Base-by-base conservation (phyloP, 306 rosid species). In the Phaseolus lunatus region DNA sequence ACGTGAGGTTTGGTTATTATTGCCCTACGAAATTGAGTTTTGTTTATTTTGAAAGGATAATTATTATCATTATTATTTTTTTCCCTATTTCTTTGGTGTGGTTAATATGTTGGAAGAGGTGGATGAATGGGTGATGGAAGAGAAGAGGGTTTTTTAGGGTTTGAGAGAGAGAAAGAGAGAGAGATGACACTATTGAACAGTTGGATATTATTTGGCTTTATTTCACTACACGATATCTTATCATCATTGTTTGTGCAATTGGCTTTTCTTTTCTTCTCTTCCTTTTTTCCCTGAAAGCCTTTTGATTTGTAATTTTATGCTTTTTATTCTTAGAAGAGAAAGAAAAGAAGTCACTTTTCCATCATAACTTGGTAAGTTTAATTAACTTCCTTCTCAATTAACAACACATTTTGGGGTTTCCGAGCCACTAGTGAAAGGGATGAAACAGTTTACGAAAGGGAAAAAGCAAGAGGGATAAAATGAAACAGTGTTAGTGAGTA, bases 1-100 rank as follows among this genome's bases (percentile, higher is more conserved):
- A 87, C 96, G 96, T 88, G 92, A 86, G 98, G 94, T 88, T 89
- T 89, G 94, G 2, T 62, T 62, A 65, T 65, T 65, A 82, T 89
- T 88, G 83, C 88, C 77, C 82, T 88, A 66, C 47, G 73, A 71
- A 87, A 72, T 52, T 84, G 82, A 84, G 85, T 82, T 81, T 82
- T 76, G 50, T 67, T 80, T 80, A 47, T 71, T 84, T 78, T 50
- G 78, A 69, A 70, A 53, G 0, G 54, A 41, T 67, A 64, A 53
- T 75, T 54, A 12, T 12, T 12, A 43, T 43, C 3, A 43, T 43
- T 43, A 43, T 43, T 41, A 9, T 41, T 41, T 2, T 41, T 41
- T 79, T 1, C 3, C 11, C 3, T 27, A 11, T 61, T 29, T 47
- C 85, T 83, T 81, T 37, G 62, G 87, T 86, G 98, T 89, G 94